Evolutionary conservation across 2,329 filamentous ascomycete genomes (phyloP), one percentile per base, ranked within the genome.

Genomic region (Periconia sp.): DNA sequence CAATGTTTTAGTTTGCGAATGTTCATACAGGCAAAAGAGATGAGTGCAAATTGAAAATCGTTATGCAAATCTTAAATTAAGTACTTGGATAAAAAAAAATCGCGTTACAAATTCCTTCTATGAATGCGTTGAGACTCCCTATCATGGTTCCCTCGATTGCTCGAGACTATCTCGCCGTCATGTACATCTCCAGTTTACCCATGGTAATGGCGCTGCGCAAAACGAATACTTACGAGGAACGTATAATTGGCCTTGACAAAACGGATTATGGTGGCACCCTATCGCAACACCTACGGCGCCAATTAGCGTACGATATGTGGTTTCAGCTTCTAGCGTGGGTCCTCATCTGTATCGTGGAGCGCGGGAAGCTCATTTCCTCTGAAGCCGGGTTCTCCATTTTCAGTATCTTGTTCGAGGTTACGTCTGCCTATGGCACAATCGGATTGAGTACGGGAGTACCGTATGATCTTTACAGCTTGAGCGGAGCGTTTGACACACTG

Each of bases 191-290:
- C 1, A 80, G 78, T 2, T 85, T 83, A 46, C 83, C 84, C 0
- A 77, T 85, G 16, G 78, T 81, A 18, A 82, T 86, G 45, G 83
- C 80, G 1, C 81, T 86, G 69, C 79, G 85, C 19, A 82, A 85
- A 60, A 86, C 84, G 26, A 88, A 88, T 57, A 81, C 87, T 21
- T 89, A 89, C 59, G 85, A 88, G 61, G 85, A 89, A 57, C 76
- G 83, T 5, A 84, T 81, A 0, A 72, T 88, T 2, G 84, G 84
- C 0, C 79, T 85, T 22, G 82, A 84, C 45, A 68, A 59, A 33
- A 43, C 33, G 15, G 52, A 52, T 30, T 36, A 54, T 16, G 43
- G 45, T 12, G 50, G 52, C 12, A 52, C 60, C 2, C 51, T 62
- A 4, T 48, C 74, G 28, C 75, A 80, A 48, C 83, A 87, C 58